Base-by-base conservation (phyloP, 208 protist genomes). In the Leishmania aethiopica region DNA sequence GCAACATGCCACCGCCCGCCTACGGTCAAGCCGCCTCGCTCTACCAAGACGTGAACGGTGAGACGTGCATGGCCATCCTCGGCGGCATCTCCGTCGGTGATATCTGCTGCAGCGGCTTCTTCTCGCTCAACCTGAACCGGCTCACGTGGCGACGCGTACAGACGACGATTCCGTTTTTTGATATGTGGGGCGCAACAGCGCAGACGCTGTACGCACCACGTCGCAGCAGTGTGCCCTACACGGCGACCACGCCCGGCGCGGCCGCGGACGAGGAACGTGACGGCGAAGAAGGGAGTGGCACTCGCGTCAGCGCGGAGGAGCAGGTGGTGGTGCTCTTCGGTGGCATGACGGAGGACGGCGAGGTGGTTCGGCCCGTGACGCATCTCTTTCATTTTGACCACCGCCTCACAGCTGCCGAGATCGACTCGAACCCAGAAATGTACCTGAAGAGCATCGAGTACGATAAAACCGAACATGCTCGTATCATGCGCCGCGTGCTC, bases 251-350 rank as follows among this genome's bases (percentile, higher is more conserved):
- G 13, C 51, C 2, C 0, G 15, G 51, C 10, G 25, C 42, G 28
- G 3, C 7, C 22, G 11, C 25, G 25, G 45, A 53, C 5, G 66
- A 8, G 45, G 10, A n/a, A 3, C 11, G 53, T 3, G 40, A 7
- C 37, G n/a, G 51, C 32, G 60, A 60, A 13, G 37, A 77, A 0
- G 60, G n/a, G 47, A 40, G 40, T n/a, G 32, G 19, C 28, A 51
- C 64, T 4, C 51, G 37, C 37, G 57, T 55, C 51, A 60, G 60
- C 10, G 73, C 75, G 45, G 81, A 89, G 45, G 88, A 93, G 42
- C 82, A 95, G 72, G 92, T 95, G 32, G 81, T 94, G 13, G 90
- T 95, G 6, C 28, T 95, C 40, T 95, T 95, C 84, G 92, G 92
- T 77, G 92, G 92, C 25, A 91, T 94, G 87, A 86, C 82, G 3